phyloP scores from a whole-genome alignment of 768 basidiomycete genomes.

The Asterophora parasitica region DNA sequence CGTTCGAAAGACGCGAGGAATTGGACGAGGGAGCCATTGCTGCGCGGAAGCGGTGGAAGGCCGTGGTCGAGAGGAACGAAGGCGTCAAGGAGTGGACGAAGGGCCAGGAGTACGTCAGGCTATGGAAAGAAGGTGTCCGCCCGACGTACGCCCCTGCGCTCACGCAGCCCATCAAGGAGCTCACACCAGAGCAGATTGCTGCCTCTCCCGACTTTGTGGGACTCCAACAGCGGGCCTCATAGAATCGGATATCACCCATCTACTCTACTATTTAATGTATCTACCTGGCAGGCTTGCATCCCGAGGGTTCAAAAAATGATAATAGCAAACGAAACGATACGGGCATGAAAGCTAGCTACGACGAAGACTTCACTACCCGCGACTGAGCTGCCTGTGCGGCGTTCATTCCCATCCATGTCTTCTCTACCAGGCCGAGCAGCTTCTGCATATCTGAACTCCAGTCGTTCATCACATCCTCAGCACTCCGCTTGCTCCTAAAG shows the following conservation, averaged over 20 bases:
- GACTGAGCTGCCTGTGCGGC: constrained; percentile 84
- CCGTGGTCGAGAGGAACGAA: constrained; percentile 44
- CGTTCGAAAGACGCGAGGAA: constrained; percentile 52
- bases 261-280: neutral
- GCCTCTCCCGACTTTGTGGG: constrained; percentile 1
- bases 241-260: neutral
- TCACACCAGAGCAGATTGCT: constrained; percentile 8
- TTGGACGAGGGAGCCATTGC: constrained; percentile 56
- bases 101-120: constrained; percentile 64
- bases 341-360: constrained; percentile 9
- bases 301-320: constrained; percentile 5
- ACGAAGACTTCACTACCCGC: constrained; percentile 38
- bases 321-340: constrained; percentile 17
- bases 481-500: constrained; percentile 77
- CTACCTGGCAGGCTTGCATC: neutral
- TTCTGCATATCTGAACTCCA: constrained; percentile 98
- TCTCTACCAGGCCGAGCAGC: constrained; percentile 86
- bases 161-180: constrained; percentile 33
- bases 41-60: constrained; percentile 76
- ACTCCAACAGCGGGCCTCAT: neutral
- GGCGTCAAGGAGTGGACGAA: constrained; percentile 60
- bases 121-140: constrained; percentile 67
- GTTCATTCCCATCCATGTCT: constrained; percentile 98
- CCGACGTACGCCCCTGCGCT: constrained; percentile 60
- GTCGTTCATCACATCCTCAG: constrained; percentile 95